These are phyloP conservation scores for Abortiporus biennis DNA, from an alignment of 1,284 basidiomycete species.

Conservation along the genomic window DNA sequence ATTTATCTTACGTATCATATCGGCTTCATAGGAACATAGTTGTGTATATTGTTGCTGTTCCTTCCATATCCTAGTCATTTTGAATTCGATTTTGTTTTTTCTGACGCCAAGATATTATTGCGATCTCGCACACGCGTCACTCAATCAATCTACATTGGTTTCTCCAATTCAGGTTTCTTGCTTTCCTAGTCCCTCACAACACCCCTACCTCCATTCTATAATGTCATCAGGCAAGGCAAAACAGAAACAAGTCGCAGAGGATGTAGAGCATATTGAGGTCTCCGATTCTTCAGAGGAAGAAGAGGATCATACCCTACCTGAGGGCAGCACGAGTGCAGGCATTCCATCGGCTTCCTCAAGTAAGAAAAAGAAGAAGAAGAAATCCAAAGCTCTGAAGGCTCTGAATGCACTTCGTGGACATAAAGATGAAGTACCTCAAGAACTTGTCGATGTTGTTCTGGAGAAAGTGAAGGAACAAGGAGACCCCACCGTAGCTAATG, in stretches of 20 bases:
- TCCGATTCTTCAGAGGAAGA: slow-evolving; percentile 31
- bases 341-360: slow-evolving; percentile 28
- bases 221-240: slow-evolving; percentile 29
- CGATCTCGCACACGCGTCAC: background rate
- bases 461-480: slow-evolving; percentile 55
- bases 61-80: no score
- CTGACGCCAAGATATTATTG: background rate
- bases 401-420: slow-evolving; percentile 43
- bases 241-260: slow-evolving; percentile 37
- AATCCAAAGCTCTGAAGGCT: slow-evolving; percentile 54
- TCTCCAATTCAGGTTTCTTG: no score
- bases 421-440: slow-evolving; percentile 49
- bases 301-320: slow-evolving; percentile 21
- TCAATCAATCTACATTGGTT: background rate
- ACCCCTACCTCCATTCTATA: slow-evolving; percentile 14
- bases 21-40: no score
- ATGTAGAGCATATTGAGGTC: slow-evolving; percentile 16
- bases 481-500: slow-evolving; percentile 38
- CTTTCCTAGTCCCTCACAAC: no score
- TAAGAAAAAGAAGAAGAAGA: slow-evolving; percentile 77
- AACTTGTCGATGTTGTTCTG: slow-evolving; percentile 52
- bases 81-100: no score
- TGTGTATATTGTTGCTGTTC: no score
- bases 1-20: no score
- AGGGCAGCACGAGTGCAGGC: slow-evolving; percentile 23